Evolutionary conservation across 148 eudicot genomes (phyloP).

Genomic region (Persicaria maculosa): DNA sequence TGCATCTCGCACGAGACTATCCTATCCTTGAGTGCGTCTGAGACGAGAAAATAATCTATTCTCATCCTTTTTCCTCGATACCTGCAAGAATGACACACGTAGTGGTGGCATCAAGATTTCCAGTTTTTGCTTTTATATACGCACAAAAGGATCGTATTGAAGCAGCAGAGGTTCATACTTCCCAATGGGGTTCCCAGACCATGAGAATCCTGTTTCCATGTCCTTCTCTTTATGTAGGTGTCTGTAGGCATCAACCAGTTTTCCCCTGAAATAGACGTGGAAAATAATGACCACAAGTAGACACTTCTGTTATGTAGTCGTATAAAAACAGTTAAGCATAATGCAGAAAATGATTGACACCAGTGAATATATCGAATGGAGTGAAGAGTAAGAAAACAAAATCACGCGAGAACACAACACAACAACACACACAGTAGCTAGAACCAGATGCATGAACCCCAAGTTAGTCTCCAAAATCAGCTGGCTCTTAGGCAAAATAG

Average conservation of each 20-base stretch:
- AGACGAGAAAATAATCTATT: constrained; percentile 74
- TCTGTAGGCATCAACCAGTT: constrained; percentile 84
- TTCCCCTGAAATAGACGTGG: constrained; percentile 45
- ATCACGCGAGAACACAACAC: no score
- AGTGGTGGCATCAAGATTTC: background rate
- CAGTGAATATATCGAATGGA: background rate
- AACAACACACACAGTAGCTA: no score
- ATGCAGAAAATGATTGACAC: background rate
- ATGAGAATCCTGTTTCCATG: constrained; percentile 87
- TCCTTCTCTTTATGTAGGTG: constrained; percentile 75
- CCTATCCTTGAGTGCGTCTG: constrained; percentile 61
- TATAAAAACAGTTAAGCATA: background rate
- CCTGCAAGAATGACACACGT: constrained; percentile 31
- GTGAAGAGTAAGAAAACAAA: no score
- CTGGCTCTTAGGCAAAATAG: no score
- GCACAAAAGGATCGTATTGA: background rate
- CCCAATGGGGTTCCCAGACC: constrained; percentile 96
- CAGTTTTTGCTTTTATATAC: background rate
- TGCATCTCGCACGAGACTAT: constrained; percentile 78
- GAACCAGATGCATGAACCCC: no score
- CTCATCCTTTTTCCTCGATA: constrained; percentile 98
- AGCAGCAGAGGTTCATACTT: constrained; percentile 40
- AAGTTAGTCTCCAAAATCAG: no score
- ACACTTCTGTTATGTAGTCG: background rate
- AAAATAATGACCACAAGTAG: background rate